A percentile compares a stretch with the other conserved stretches of the same genome.
Evolutionary conservation across 179 eudicot genomes (phyloP).

Genomic region (Beta corolliflora): DNA sequence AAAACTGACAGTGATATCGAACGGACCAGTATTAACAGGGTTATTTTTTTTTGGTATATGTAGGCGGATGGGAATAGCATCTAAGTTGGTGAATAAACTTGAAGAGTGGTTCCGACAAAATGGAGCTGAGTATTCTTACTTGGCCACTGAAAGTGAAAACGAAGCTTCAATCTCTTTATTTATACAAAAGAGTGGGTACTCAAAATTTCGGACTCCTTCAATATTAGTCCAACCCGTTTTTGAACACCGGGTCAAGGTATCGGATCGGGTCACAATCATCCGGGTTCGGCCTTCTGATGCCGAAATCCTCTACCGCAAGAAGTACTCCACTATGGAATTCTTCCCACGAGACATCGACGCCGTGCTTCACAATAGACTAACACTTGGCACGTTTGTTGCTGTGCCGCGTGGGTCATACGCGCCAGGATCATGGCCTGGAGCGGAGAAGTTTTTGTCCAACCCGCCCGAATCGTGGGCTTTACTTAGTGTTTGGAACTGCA

Average conservation of each 20-base stretch:
- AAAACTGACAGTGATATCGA: no score
- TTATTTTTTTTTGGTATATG: no score
- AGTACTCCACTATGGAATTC: slow-evolving; percentile 78
- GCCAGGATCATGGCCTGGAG: slow-evolving; percentile 47
- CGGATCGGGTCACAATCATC: slow-evolving; percentile 43
- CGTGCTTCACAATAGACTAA: slow-evolving; percentile 56
- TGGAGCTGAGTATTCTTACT: slow-evolving; percentile 79
- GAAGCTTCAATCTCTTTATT: slow-evolving; percentile 69
- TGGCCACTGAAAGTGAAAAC: slow-evolving; percentile 86
- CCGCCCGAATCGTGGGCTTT: slow-evolving; percentile 90
- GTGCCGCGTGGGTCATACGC: slow-evolving; percentile 40
- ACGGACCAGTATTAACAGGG: no score
- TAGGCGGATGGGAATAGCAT: slow-evolving; percentile 83
- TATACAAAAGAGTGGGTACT: slow-evolving; percentile 67
- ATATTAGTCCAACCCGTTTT: slow-evolving; percentile 85
- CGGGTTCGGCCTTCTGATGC: slow-evolving; percentile 61
- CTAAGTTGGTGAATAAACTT: slow-evolving; percentile 58
- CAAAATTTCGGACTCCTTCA: slow-evolving; percentile 87
- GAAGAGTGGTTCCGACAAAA: slow-evolving; percentile 79
- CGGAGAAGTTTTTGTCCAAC: slow-evolving; percentile 38
- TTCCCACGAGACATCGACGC: slow-evolving; percentile 87
- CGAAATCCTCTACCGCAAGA: slow-evolving; percentile 67
- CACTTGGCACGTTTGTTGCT: slow-evolving; percentile 75
- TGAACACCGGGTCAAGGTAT: slow-evolving; percentile 58
- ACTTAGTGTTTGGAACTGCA: slow-evolving; percentile 80